Percentiles rank a stretch among this genome's conserved stretches.
Conservation (phyloP, 2,329 filamentous ascomycete species). For the Claviceps quebecensis region DNA sequence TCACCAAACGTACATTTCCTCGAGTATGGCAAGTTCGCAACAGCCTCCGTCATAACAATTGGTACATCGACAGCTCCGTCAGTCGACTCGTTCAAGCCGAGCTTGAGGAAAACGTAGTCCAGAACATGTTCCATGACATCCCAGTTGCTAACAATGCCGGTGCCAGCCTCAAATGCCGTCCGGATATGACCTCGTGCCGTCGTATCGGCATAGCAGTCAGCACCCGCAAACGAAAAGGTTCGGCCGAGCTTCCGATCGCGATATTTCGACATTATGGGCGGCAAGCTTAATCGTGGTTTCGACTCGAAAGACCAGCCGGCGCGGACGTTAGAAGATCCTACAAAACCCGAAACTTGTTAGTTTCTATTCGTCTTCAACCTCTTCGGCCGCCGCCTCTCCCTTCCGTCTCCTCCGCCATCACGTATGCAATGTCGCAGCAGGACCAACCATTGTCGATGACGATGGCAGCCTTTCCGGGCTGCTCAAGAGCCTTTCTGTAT, state of each 20-base stretch:
- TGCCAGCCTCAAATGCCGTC: slow-evolving; percentile 80
- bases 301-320: slow-evolving; percentile 93
- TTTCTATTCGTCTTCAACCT: not conserved
- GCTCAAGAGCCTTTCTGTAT: slow-evolving; percentile 51
- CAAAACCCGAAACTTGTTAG: not conserved
- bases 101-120: slow-evolving; percentile 88
- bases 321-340: slow-evolving; percentile 77
- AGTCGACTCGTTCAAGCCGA: slow-evolving; percentile 61
- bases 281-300: slow-evolving; percentile 63
- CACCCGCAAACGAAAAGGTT: slow-evolving; percentile 83
- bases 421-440: slow-evolving; percentile 8
- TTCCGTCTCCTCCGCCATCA: not conserved
- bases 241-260: slow-evolving; percentile 86
- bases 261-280: slow-evolving; percentile 89
- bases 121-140: slow-evolving; percentile 91
- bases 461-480: slow-evolving; percentile 55
- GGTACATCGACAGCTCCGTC: slow-evolving; percentile 69
- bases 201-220: slow-evolving; percentile 88
- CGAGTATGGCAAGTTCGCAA: slow-evolving; percentile 81
- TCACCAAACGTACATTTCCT: slow-evolving; percentile 54
- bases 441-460: slow-evolving; percentile 89
- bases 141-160: slow-evolving; percentile 91
- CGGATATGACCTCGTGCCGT: slow-evolving; percentile 83
- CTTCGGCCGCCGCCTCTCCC: not conserved
- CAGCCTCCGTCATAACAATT: slow-evolving; percentile 87